These are phyloP conservation scores for Brachypodium distachyon DNA, from an alignment of 202 grass and related monocot species.

Conservation along the genomic window DNA sequence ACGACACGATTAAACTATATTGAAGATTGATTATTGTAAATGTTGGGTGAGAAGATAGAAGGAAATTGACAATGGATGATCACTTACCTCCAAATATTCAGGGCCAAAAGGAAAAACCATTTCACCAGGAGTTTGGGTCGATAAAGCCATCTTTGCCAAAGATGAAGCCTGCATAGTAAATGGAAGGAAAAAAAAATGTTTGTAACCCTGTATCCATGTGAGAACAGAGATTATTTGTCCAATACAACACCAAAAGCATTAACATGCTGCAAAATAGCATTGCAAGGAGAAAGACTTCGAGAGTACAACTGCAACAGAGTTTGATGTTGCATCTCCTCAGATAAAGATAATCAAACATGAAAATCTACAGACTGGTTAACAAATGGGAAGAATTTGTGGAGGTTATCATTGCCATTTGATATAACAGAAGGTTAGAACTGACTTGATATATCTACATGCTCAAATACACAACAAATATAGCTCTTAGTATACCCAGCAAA, in stretches of 20 bases:
- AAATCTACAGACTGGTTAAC: background rate
- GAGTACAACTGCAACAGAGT: background rate
- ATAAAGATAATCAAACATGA: background rate
- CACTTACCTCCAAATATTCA: slow-evolving; percentile 71
- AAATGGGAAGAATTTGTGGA: background rate
- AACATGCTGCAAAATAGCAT: background rate
- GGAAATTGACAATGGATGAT: background rate
- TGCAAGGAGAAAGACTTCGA: background rate
- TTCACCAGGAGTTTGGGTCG: slow-evolving; percentile 27
- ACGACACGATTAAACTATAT: background rate
- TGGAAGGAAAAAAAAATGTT: background rate
- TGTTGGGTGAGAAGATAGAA: background rate
- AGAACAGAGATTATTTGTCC: background rate
- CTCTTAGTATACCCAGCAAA: background rate
- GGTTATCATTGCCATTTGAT: too few species aligned
- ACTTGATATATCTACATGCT: background rate
- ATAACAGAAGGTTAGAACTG: background rate
- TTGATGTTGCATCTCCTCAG: background rate
- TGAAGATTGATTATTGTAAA: background rate
- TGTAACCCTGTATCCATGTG: background rate
- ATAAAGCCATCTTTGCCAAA: slow-evolving; percentile 61
- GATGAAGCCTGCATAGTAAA: slow-evolving; percentile 59
- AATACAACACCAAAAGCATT: background rate
- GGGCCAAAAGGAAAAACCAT: slow-evolving; percentile 60
- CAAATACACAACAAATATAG: background rate